Evolutionary conservation across 495 filamentous ascomycete species (phyloP).

Genomic region (Neurospora tetrasperma): DNA sequence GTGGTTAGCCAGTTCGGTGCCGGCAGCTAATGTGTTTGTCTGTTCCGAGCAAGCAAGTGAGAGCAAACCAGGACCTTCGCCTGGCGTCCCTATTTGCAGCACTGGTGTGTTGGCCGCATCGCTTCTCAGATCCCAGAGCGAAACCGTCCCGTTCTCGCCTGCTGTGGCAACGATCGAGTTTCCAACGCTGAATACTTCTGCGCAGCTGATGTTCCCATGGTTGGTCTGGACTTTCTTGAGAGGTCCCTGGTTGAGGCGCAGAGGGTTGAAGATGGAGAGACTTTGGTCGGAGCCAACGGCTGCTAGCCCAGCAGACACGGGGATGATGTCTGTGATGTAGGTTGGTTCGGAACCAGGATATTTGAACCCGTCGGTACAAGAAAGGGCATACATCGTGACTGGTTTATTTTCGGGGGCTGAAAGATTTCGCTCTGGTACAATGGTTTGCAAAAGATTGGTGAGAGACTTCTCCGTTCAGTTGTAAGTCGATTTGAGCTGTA

Average conservation of each 20-base stretch:
- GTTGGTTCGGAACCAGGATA: slow-evolving; percentile 31
- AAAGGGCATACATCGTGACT: slow-evolving; percentile 36
- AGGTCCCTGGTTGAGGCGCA: slow-evolving; percentile 31
- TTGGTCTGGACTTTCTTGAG: slow-evolving; percentile 31
- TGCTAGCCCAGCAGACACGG: slow-evolving; percentile 33
- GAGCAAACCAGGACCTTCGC: slow-evolving; percentile 44
- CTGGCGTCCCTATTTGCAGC: slow-evolving; percentile 26
- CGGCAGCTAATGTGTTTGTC: slow-evolving; percentile 55
- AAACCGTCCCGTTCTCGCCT: slow-evolving; percentile 51
- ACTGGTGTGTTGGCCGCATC: slow-evolving; percentile 23
- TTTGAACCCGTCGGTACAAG: slow-evolving; percentile 30
- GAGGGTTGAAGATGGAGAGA: slow-evolving; percentile 44
- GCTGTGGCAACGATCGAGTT: slow-evolving; percentile 43
- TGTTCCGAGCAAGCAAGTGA: slow-evolving; percentile 54
- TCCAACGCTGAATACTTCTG: slow-evolving; percentile 34
- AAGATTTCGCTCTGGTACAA: background rate
- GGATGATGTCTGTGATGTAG: slow-evolving; percentile 44
- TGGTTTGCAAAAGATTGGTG: background rate
- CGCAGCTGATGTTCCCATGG: slow-evolving; percentile 48
- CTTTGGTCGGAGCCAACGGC: slow-evolving; percentile 45
- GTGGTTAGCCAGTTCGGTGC: slow-evolving; percentile 66
- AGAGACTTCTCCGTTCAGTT: background rate
- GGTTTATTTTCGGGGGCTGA: background rate
- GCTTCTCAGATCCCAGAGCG: slow-evolving; percentile 46
- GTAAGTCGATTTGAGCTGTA: background rate